Evolutionary conservation across 1,139 yeast species (phyloP).

Genomic region (Hyphopichia burtonii): DNA sequence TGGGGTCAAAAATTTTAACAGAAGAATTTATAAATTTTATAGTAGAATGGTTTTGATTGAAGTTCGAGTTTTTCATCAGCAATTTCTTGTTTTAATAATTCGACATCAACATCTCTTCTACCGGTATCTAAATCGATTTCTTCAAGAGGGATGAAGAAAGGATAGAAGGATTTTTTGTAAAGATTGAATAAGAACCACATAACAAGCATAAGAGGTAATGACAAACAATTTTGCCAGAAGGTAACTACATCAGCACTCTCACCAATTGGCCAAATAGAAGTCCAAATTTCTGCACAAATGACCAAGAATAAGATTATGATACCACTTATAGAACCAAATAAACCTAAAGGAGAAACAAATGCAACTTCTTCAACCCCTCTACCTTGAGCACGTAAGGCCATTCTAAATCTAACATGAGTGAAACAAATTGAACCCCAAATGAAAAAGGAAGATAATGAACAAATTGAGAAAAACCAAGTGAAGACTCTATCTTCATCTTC

Average conservation of each 20-base stretch:
- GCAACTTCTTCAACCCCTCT: constrained; percentile 46
- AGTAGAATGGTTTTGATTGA: constrained; percentile 26
- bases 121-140: constrained; percentile 54
- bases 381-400: constrained; percentile 33
- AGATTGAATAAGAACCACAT: constrained; percentile 32
- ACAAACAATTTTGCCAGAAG: constrained; percentile 50
- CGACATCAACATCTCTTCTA: constrained; percentile 46
- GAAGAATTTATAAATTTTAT: constrained; percentile 37
- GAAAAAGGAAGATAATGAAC: constrained; percentile 61
- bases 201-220: constrained; percentile 47
- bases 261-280: constrained; percentile 45
- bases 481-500: constrained; percentile 50
- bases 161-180: constrained; percentile 23
- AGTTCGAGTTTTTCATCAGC: constrained; percentile 39
- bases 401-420: constrained; percentile 40
- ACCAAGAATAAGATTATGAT: constrained; percentile 37
- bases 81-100: constrained; percentile 42
- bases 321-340: constrained; percentile 48
- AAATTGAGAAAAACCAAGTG: constrained; percentile 65
- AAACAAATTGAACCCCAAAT: constrained; percentile 47
- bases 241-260: constrained; percentile 24
- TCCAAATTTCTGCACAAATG: constrained; percentile 49
- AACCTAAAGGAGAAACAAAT: constrained; percentile 48
- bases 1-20: constrained; percentile 19
- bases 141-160: constrained; percentile 28